These are phyloP conservation scores for Emericellopsis atlantica DNA, from an alignment of 2,329 filamentous ascomycete species.

Conservation along the genomic window DNA sequence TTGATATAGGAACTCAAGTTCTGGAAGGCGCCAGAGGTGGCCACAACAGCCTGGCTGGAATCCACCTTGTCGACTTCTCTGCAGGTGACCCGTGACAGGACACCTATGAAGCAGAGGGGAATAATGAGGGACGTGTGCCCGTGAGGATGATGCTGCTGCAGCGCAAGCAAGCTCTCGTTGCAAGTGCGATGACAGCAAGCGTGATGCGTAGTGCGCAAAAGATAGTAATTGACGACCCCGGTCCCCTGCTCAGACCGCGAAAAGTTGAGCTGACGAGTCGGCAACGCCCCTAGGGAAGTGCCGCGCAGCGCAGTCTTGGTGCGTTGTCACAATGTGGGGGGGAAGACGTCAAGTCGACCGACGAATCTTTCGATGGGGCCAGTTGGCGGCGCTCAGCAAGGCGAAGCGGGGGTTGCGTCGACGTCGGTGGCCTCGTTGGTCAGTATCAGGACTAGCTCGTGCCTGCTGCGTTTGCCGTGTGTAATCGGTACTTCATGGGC, in stretches of 20 bases:
- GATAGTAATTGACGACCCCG: too few relatives aligned
- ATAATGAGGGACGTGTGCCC: neutral
- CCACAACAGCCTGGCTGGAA: constrained; percentile 41
- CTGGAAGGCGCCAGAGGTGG: constrained; percentile 51
- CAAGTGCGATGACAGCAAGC: too few relatives aligned
- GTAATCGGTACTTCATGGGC: neutral
- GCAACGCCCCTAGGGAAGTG: too few relatives aligned
- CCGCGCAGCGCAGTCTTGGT: neutral
- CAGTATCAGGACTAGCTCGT: neutral
- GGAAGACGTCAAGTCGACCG: neutral
- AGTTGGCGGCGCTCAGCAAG: constrained; percentile 6
- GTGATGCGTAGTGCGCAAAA: too few relatives aligned
- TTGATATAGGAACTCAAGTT: constrained; percentile 47
- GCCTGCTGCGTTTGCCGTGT: neutral
- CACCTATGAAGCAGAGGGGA: constrained; percentile 3
- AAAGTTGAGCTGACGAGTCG: too few relatives aligned
- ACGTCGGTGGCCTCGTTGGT: neutral
- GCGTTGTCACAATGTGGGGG: neutral
- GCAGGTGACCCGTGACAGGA: constrained; percentile 5
- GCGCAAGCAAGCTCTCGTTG: too few relatives aligned
- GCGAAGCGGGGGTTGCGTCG: constrained; percentile 7
- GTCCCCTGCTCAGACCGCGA: too few relatives aligned
- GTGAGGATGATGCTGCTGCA: neutral
- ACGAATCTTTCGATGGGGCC: neutral
- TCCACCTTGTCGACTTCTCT: constrained; percentile 42